Evolutionary conservation across 1,284 basidiomycete species (phyloP), one percentile per base, ranked within the genome.

Genomic region (Tremellales sp.): DNA sequence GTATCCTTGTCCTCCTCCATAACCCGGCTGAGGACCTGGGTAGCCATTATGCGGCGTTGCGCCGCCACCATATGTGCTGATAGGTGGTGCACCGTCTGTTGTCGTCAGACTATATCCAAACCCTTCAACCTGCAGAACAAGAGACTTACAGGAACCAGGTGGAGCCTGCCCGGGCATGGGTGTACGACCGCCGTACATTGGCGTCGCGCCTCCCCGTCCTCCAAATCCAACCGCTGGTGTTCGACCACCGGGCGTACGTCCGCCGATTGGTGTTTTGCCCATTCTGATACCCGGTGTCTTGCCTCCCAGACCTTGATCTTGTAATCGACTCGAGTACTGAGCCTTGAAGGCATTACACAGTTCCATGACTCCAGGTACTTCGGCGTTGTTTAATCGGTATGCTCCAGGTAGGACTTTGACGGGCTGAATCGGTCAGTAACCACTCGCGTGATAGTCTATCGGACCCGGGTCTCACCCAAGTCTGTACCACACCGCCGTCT

Each of bases 261-360:
- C 84, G 24, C 85, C 84, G 40, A 80, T 75, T 6, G 76, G 70
- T 2, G 70, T 72, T 37, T 60, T 63, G 11, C 59, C 78, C 10
- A 75, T 75, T 44, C 76, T 79, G 29, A 81, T 82, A 35, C 83
- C 73, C 56, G 83, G 87, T 70, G 87, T 85, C 19, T 86, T 86
- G 57, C 87, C 85, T 35, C 89, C 87, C 52, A 57, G 52, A 25
- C 61, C 49, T 52, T 60, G 51, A 37, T 71, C 68, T 11, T 60
- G 53, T 6, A 75, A 56, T 15, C 58, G 43, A 7, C 54, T 53
- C 5, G 62, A 65, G 49, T 73, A 87, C 82, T 87, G 79, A 65
- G 89, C 83, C 82, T 96, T 96, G 83, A 97, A 97, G 15, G 91
- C 91, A 68, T 96, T 90, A 60, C 91, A 94, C 2, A 97, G 77